A percentile compares a stretch with the other conserved stretches of the same genome.
phyloP scores from a whole-genome alignment of 371 early-diverging fungal species.

The Lichtheimia hyalospora region DNA sequence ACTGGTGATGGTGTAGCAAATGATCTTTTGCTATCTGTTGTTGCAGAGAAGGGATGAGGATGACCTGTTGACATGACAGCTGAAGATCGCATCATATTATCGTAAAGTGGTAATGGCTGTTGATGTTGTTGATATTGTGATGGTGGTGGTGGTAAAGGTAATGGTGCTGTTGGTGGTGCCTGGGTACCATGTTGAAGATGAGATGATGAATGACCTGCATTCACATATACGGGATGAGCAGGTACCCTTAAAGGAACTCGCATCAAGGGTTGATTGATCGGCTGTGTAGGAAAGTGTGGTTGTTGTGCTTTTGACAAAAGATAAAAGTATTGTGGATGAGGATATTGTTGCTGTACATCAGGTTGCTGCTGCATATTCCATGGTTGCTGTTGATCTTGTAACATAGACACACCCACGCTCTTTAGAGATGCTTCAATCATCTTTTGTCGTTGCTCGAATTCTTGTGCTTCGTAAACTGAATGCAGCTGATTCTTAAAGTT shows the following conservation, averaged over 20 bases:
- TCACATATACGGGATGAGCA: conserved; percentile 26
- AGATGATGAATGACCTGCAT: conserved; percentile 13
- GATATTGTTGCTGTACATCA: conserved; percentile 22
- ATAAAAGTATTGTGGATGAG: conserved; percentile 25
- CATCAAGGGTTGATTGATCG: conserved; percentile 19
- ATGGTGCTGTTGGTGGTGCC: conserved; percentile 1
- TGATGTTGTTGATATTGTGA: not conserved
- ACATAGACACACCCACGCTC: conserved; percentile 32
- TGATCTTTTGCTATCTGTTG: no score
- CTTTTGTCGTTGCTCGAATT: conserved; percentile 42
- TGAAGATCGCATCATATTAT: no score
- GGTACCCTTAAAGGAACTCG: conserved; percentile 31
- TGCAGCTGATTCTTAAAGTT: conserved; percentile 36
- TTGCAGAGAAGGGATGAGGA: no score
- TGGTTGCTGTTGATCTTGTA: conserved; percentile 27
- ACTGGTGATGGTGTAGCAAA: not conserved
- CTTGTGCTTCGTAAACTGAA: conserved; percentile 29
- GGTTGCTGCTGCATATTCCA: conserved; percentile 32
- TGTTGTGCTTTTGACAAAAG: conserved; percentile 27
- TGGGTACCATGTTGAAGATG: conserved; percentile 6
- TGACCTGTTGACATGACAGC: no score
- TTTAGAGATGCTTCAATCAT: conserved; percentile 41
- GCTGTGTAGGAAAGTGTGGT: conserved; percentile 26
- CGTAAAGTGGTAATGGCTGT: no score
- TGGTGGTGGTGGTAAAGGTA: conserved; percentile 8